Evolutionary conservation across 306 rosid genomes (phyloP).

Genomic region (Prosopis cineraria): DNA sequence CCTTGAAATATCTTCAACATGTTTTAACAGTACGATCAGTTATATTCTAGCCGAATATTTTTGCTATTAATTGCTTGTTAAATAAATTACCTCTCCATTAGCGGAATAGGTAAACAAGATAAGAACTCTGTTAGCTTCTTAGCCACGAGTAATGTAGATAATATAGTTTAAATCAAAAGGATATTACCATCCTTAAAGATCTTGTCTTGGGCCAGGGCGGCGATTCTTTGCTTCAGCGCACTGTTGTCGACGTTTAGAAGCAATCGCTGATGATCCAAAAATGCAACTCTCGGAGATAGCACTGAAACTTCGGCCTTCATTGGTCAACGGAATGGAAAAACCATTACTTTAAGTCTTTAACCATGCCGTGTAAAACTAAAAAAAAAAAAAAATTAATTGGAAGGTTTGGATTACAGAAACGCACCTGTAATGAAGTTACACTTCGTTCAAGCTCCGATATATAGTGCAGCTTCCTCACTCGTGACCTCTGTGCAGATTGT

Average conservation of each 20-base stretch:
- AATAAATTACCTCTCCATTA: background rate
- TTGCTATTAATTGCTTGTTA: background rate
- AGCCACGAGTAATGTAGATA: background rate
- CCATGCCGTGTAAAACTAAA: background rate
- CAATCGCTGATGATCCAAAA: conserved; percentile 91
- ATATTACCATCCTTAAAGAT: conserved; percentile 89
- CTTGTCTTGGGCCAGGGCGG: conserved; percentile 96
- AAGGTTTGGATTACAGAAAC: background rate
- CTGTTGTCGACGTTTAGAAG: conserved; percentile 96
- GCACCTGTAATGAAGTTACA: conserved; percentile 88
- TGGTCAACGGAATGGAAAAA: conserved; percentile 24
- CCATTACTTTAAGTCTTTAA: background rate
- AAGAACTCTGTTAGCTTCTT: background rate
- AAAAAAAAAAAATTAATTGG: background rate
- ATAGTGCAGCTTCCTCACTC: conserved; percentile 97
- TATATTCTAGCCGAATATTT: background rate
- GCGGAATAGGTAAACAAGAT: background rate
- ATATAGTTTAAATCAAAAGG: conserved; percentile 1
- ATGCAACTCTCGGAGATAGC: conserved; percentile 93
- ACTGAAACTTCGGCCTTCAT: conserved; percentile 93
- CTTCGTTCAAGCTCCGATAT: conserved; percentile 95
- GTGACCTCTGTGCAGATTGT: conserved; percentile 96
- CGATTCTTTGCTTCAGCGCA: conserved; percentile 98
- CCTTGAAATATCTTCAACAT: conserved; percentile 9
- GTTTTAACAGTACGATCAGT: conserved; percentile 6